Base-by-base conservation (phyloP, 495 filamentous ascomycete genomes). In the Wilcoxina mikolae region DNA sequence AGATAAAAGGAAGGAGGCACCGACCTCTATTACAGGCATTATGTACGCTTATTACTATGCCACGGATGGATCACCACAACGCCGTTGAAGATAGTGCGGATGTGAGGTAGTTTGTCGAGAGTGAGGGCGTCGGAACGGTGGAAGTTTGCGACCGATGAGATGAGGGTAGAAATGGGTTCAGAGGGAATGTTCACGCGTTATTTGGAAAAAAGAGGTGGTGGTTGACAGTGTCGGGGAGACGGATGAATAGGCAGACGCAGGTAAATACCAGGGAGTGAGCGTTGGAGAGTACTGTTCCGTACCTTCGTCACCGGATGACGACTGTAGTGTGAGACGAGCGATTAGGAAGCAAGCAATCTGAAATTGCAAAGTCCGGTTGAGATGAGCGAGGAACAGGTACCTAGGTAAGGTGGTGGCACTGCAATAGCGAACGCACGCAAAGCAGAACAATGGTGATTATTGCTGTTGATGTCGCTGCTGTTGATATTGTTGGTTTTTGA, bases 11-110 rank as follows among this genome's bases (percentile, higher is more conserved):
- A 39, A 10, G 31, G 49, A 23, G 4, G 3, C 15, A 38, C 49
- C 29, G 9, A 52, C 49, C 28, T 52, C 49, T 38, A 52, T 35
- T 39, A 52, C 49, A 15, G 49, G 49, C 49, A 52, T 52, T 22
- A 52, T 52, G 47, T 17, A 9, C 9, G 42, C 7, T 45, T 18
- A 18, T 22, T 35, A 35, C 15, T 35, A 35, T 35, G 31, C 31
- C 15, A 35, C 15, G 31, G 7, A 7, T 7, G 15, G 7, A 35
- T 15, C 15, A 35, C 7, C 31, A 15, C 15, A 15, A 35, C 31
- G 31, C 7, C 31, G 31, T 7, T 15, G 31, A 15, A 7, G 31
- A 35, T n/a, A n/a, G n/a, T n/a, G n/a, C n/a, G n/a, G n/a, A n/a
- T n/a, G n/a, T n/a, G n/a, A n/a, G n/a, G n/a, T n/a, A n/a, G n/a